These are phyloP conservation scores for Luzula sylvatica DNA, from an alignment of 176 grass and related monocot genomes.

Conservation along the genomic window DNA sequence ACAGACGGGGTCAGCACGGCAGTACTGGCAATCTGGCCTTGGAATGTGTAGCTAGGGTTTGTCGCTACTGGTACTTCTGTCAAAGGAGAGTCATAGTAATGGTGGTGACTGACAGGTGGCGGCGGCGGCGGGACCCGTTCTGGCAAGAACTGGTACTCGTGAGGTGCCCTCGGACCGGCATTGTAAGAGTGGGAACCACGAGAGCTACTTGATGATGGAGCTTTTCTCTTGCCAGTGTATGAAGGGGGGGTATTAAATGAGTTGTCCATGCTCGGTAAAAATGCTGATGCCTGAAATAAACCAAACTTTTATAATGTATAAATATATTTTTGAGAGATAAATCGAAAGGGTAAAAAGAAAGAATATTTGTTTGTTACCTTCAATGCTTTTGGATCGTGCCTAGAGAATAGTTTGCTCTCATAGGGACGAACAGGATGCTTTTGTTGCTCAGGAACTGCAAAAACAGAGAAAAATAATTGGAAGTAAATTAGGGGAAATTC, in stretches of 20 bases:
- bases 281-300: constrained; percentile 52
- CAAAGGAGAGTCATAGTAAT: constrained; percentile 45
- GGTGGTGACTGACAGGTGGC: constrained; percentile 21
- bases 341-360: not conserved
- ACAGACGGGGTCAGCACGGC: constrained; percentile 43
- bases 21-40: constrained; percentile 51
- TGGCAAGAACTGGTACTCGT: constrained; percentile 82
- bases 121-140: constrained; percentile 43
- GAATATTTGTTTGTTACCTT: constrained; percentile 44
- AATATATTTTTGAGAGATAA: constrained; percentile 1
- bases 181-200: constrained; percentile 41
- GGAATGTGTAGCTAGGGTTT: constrained; percentile 42
- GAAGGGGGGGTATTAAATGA: constrained; percentile 31
- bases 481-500: constrained; percentile 17
- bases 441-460: constrained; percentile 38
- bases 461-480: constrained; percentile 15
- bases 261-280: constrained; percentile 43
- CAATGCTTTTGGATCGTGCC: constrained; percentile 50
- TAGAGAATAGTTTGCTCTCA: constrained; percentile 43
- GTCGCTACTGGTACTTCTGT: constrained; percentile 34
- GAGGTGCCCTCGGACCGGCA: constrained; percentile 45
- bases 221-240: constrained; percentile 44
- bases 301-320: no score
- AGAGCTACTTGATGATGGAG: constrained; percentile 23
- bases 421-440: constrained; percentile 39